Evolutionary conservation across 2,329 filamentous ascomycete genomes (phyloP).

Genomic region (Penicillium digitatum): DNA sequence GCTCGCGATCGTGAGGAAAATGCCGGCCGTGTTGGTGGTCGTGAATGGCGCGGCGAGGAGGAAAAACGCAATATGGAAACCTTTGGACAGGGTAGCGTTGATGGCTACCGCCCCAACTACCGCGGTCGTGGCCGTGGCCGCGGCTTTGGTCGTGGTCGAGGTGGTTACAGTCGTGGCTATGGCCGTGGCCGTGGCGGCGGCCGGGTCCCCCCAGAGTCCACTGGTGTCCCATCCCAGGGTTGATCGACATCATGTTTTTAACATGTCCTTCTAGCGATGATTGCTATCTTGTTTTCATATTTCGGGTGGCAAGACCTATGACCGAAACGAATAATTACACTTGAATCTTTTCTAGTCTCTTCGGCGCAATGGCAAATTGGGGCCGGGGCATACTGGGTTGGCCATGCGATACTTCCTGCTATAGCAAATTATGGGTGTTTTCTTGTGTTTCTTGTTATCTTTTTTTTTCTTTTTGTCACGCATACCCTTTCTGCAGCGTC

Average conservation of each 20-base stretch:
- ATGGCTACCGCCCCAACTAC: constrained; percentile 77
- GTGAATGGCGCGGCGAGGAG: constrained; percentile 88
- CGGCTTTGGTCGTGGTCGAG: constrained; percentile 49
- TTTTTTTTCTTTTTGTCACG: constrained; percentile 11
- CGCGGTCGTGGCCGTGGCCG: constrained; percentile 58
- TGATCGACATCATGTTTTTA: constrained; percentile 18
- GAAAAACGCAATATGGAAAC: constrained; percentile 96
- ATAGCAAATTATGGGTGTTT: constrained; percentile 23
- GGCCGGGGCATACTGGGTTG: constrained; percentile 22
- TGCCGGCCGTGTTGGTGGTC: constrained; percentile 63
- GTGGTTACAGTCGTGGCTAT: constrained; percentile 46
- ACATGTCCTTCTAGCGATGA: constrained; percentile 19
- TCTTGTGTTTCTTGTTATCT: constrained; percentile 13
- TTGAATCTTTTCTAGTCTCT: constrained; percentile 20
- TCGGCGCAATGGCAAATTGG: constrained; percentile 27
- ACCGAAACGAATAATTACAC: constrained; percentile 23
- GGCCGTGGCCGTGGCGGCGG: constrained; percentile 41
- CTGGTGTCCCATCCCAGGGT: constrained; percentile 36
- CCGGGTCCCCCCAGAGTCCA: constrained; percentile 37
- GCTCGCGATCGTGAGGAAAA: constrained; percentile 80
- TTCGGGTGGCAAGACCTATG: constrained; percentile 25
- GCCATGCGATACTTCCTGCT: constrained; percentile 23
- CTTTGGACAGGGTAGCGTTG: constrained; percentile 93
- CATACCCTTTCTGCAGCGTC: constrained; percentile 24
- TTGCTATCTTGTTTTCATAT: constrained; percentile 18